A percentile compares a stretch with the other conserved stretches of the same genome.
Conservation (phyloP, 1,284 basidiomycete genomes). For the Tilletia setariae region DNA sequence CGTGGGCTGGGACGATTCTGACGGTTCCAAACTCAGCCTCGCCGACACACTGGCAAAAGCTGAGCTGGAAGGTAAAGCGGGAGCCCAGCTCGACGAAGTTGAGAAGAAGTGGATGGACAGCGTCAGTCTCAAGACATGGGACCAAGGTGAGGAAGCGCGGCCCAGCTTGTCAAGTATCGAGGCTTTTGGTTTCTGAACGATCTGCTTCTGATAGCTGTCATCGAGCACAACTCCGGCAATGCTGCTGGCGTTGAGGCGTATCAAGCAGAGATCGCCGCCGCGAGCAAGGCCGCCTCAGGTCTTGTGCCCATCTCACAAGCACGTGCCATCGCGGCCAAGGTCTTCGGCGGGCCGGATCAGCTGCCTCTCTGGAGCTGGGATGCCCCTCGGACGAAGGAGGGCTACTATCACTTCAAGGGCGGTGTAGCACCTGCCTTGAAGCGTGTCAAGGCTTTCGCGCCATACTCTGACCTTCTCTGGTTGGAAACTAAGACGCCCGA, state of each 20-base stretch:
- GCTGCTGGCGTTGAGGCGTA: conserved; percentile 58
- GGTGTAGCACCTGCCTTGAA: conserved; percentile 80
- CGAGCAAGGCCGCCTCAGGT: conserved; percentile 36
- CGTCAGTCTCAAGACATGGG: conserved; percentile 66
- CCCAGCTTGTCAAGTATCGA: too few relatives aligned
- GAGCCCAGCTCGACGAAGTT: conserved; percentile 43
- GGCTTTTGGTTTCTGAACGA: too few relatives aligned
- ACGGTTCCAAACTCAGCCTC: conserved; percentile 29
- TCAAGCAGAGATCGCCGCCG: conserved; percentile 63
- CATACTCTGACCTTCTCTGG: conserved; percentile 55
- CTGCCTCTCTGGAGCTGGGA: conserved; percentile 81
- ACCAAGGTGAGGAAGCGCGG: conserved; percentile 64
- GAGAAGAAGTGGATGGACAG: conserved; percentile 53
- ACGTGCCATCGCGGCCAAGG: conserved; percentile 68
- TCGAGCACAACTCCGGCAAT: conserved; percentile 48
- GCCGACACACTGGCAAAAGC: conserved; percentile 47
- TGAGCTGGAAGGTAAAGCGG: conserved; percentile 41
- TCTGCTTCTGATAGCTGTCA: conserved; percentile 60
- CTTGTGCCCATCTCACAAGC: conserved; percentile 71
- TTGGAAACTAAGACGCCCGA: conserved; percentile 84
- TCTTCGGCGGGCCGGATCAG: conserved; percentile 63
- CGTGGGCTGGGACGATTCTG: conserved; percentile 20
- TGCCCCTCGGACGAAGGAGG: conserved; percentile 84
- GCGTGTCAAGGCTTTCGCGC: conserved; percentile 72
- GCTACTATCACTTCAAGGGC: conserved; percentile 85